Conservation (phyloP, 2,329 filamentous ascomycete genomes). For the Blastomyces gilchristii region DNA sequence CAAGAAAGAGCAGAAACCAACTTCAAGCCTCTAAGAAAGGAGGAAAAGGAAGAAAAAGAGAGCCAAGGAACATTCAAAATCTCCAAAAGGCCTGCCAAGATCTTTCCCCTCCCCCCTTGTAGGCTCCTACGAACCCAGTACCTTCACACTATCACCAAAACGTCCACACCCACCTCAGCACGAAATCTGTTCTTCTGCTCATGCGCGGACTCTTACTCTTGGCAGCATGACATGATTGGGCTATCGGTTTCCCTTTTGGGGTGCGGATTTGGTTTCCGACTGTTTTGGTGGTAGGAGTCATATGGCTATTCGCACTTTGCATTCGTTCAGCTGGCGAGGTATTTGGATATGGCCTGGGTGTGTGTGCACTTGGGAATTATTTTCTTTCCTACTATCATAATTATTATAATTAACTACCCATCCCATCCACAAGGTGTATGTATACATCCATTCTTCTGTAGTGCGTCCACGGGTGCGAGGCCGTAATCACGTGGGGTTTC, state of each 20-base stretch:
- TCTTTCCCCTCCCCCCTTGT: not conserved
- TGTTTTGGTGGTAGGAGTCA: not conserved
- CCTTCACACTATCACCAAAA: not conserved
- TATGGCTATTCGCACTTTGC: not conserved
- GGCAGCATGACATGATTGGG: not conserved
- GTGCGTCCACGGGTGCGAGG: no score
- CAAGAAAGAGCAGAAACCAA: not conserved
- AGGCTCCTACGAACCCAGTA: not conserved
- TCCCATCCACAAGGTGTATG: not conserved
- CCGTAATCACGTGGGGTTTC: not conserved
- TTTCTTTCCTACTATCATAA: not conserved
- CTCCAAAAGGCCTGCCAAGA: not conserved
- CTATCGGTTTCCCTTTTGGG: not conserved
- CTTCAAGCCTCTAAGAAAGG: not conserved
- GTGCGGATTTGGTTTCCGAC: not conserved
- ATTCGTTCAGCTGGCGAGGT: not conserved
- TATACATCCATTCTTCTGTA: no score
- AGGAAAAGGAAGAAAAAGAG: not conserved
- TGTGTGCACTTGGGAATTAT: not conserved
- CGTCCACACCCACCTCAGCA: not conserved
- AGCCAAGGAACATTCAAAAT: not conserved
- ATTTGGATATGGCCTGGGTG: not conserved
- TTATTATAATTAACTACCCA: not conserved
- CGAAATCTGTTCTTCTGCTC: not conserved
- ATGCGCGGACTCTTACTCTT: not conserved